Evolutionary conservation across 352 stramenopile genomes (phyloP).

Genomic region (Blastocystis sp.): DNA sequence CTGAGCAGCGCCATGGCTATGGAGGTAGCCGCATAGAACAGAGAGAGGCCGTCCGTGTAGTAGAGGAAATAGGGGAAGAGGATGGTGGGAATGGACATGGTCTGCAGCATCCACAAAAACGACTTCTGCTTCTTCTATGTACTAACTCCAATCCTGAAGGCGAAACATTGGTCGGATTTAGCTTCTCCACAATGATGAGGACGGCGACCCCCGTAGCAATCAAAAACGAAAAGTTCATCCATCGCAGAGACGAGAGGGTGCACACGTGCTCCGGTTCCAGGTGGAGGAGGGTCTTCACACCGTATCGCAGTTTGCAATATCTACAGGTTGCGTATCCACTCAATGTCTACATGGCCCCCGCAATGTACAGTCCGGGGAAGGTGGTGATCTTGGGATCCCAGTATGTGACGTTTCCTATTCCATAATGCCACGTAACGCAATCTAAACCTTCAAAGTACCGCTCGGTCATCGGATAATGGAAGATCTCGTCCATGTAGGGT

Average conservation of each 20-base stretch:
- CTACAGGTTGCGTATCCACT: slow-evolving; percentile 17
- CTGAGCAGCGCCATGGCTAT: slow-evolving; percentile 73
- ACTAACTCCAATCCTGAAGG: neutral
- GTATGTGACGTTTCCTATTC: slow-evolving; percentile 42
- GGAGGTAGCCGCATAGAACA: slow-evolving; percentile 80
- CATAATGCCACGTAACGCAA: neutral
- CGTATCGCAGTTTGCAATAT: slow-evolving; percentile 64
- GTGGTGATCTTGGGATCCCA: slow-evolving; percentile 86
- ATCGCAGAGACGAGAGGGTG: slow-evolving; percentile 77
- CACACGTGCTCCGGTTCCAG: slow-evolving; percentile 71
- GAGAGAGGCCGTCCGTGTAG: slow-evolving; percentile 80
- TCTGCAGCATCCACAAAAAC: slow-evolving; percentile 76
- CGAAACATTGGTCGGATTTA: neutral
- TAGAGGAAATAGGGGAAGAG: slow-evolving; percentile 82
- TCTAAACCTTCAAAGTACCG: slow-evolving; percentile 75
- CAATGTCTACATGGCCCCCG: slow-evolving; percentile 73
- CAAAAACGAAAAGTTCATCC: slow-evolving; percentile 79
- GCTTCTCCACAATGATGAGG: neutral
- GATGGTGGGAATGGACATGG: slow-evolving; percentile 78
- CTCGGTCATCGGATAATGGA: slow-evolving; percentile 81
- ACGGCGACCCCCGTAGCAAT: neutral
- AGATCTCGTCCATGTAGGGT: slow-evolving; percentile 78
- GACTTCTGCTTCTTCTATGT: slow-evolving; percentile 69
- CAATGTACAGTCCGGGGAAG: slow-evolving; percentile 80
- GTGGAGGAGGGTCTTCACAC: slow-evolving; percentile 51